A percentile compares a stretch with the other conserved stretches of the same genome.
Conservation (phyloP, 306 rosid species). For the Adenanthera pavonina region DNA sequence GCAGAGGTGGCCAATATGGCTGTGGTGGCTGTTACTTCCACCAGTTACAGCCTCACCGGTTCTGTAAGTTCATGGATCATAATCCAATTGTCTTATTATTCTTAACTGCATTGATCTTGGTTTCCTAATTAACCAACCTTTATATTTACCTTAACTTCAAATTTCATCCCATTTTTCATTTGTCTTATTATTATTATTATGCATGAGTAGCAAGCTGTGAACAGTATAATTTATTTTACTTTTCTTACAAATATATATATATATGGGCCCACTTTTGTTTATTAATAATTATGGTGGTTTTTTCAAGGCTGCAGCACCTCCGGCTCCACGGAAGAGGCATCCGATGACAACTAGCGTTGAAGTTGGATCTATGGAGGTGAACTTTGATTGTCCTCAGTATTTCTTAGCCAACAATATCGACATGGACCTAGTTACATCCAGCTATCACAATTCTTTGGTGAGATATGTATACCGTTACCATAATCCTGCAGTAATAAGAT, state of each 20-base stretch:
- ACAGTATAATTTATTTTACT: too few species aligned
- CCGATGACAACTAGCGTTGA: background rate
- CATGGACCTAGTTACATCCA: background rate
- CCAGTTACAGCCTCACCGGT: background rate
- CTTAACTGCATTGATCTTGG: background rate
- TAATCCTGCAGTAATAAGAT: too few species aligned
- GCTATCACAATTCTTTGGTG: background rate
- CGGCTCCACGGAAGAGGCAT: background rate
- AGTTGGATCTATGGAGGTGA: background rate
- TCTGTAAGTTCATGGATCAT: background rate
- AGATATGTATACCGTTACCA: background rate
- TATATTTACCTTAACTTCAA: too few species aligned
- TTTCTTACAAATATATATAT: too few species aligned
- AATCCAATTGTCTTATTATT: background rate
- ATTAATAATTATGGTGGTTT: background rate
- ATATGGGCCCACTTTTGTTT: too few species aligned
- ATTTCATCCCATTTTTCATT: too few species aligned
- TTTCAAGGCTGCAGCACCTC: background rate
- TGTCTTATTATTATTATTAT: background rate
- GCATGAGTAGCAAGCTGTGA: too few species aligned
- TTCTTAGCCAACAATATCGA: background rate
- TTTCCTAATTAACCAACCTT: too few species aligned
- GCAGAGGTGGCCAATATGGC: background rate
- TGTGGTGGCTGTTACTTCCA: background rate
- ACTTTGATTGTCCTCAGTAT: background rate